Percentiles rank a stretch among this genome's conserved stretches.
phyloP scores from a whole-genome alignment of 805 yeast species.

The Candida oleophila region DNA sequence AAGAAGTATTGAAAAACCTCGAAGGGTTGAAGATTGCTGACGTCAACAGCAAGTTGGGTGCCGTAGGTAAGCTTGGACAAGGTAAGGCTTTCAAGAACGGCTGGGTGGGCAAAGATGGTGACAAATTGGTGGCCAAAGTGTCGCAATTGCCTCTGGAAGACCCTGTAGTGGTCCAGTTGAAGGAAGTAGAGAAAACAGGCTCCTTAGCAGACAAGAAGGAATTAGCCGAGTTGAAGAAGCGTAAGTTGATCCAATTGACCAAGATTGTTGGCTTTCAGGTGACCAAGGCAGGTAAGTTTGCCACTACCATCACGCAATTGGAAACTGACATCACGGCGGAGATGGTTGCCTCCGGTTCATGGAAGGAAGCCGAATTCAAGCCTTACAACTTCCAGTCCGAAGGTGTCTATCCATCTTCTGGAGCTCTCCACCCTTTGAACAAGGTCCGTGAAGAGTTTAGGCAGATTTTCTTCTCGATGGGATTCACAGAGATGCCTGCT shows the following conservation, averaged over 20 bases:
- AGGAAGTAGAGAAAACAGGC: slow-evolving; percentile 56
- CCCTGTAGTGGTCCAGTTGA: slow-evolving; percentile 62
- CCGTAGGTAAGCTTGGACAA: slow-evolving; percentile 88
- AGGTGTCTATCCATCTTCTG: slow-evolving; percentile 82
- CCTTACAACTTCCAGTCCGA: slow-evolving; percentile 95
- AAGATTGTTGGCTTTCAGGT: slow-evolving; percentile 76
- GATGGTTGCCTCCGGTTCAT: slow-evolving; percentile 79
- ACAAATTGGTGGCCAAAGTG: slow-evolving; percentile 64
- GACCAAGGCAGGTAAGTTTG: slow-evolving; percentile 80
- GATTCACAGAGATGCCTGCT: slow-evolving; percentile 98
- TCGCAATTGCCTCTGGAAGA: slow-evolving; percentile 55
- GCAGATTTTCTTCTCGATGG: slow-evolving; percentile 96
- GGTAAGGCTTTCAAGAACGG: slow-evolving; percentile 97
- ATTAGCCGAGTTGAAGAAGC: slow-evolving; percentile 84
- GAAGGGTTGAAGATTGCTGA: slow-evolving; percentile 84
- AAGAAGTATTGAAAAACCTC: slow-evolving; percentile 68
- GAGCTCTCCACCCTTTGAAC: slow-evolving; percentile 94
- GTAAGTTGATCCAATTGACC: slow-evolving; percentile 74
- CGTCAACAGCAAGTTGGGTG: slow-evolving; percentile 68
- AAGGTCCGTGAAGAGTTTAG: slow-evolving; percentile 97
- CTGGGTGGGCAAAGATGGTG: slow-evolving; percentile 91
- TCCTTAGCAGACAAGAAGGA: slow-evolving; percentile 60
- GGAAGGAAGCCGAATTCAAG: slow-evolving; percentile 85
- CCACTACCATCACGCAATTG: slow-evolving; percentile 70
- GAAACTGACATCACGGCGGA: slow-evolving; percentile 96